These are phyloP conservation scores for Fistulinella prunicolor DNA, from an alignment of 768 basidiomycete genomes.

Conservation along the genomic window DNA sequence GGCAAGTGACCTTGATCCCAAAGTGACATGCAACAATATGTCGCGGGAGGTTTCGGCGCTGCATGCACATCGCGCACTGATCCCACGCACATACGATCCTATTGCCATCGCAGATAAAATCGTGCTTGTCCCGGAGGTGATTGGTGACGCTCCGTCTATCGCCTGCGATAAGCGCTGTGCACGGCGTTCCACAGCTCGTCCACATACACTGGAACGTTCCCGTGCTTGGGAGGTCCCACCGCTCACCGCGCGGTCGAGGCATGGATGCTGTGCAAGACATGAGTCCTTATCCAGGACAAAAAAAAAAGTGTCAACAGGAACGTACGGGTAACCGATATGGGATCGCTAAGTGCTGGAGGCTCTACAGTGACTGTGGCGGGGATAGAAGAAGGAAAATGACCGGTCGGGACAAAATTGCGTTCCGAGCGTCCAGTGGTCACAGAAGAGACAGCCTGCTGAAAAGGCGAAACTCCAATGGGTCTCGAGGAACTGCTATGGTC, in stretches of 20 bases:
- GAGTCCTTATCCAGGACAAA: not conserved
- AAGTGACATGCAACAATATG: conserved; percentile 26
- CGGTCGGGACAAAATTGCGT: not conserved
- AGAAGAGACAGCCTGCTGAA: conserved; percentile 1
- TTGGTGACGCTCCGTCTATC: conserved; percentile 17
- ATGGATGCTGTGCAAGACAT: conserved; percentile 9
- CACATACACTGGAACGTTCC: conserved; percentile 22
- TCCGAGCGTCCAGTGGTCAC: not conserved
- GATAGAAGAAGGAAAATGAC: not conserved
- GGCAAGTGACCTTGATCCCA: conserved; percentile 22
- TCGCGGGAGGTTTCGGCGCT: conserved; percentile 26
- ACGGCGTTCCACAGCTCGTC: conserved; percentile 8
- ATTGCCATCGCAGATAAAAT: conserved; percentile 18
- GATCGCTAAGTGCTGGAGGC: not conserved
- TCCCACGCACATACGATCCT: conserved; percentile 17
- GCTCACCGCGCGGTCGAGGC: conserved; percentile 8
- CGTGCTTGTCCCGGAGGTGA: conserved; percentile 21
- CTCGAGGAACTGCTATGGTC: not conserved
- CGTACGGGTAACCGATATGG: conserved; percentile 14
- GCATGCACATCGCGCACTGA: conserved; percentile 13
- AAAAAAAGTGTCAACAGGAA: not conserved
- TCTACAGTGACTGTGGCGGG: not conserved
- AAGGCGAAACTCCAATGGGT: not conserved
- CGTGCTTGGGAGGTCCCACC: conserved; percentile 2
- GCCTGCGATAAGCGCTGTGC: conserved; percentile 15